These are phyloP conservation scores for Ceratocystis cacaofunesta DNA, from an alignment of 2,329 filamentous ascomycete genomes.

Conservation along the genomic window DNA sequence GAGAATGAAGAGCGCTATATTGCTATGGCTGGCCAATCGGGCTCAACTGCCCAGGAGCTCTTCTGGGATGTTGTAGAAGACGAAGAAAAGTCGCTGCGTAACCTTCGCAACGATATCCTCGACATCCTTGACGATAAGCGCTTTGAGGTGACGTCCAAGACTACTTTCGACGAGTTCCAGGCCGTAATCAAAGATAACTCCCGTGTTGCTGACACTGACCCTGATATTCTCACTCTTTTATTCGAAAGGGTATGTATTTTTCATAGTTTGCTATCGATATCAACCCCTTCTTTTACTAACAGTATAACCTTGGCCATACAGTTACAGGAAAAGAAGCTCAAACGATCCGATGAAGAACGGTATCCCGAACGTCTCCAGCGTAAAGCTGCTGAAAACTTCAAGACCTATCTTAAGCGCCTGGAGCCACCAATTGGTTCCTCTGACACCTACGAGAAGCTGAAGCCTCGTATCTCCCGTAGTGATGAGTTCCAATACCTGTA, in stretches of 20 bases:
- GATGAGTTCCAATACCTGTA: constrained; percentile 74
- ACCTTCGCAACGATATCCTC: constrained; percentile 65
- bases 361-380: constrained; percentile 75
- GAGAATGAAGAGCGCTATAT: constrained; percentile 70
- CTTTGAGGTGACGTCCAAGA: constrained; percentile 77
- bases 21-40: constrained; percentile 67
- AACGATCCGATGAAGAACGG: constrained; percentile 71
- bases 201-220: constrained; percentile 75
- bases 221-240: constrained; percentile 62
- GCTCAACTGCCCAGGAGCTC: constrained; percentile 75
- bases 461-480: constrained; percentile 60
- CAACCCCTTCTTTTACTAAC: neutral
- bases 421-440: constrained; percentile 64
- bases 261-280: neutral
- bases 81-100: constrained; percentile 74
- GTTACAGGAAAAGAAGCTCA: constrained; percentile 74
- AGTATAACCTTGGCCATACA: constrained; percentile 22
- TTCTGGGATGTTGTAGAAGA: constrained; percentile 96
- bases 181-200: constrained; percentile 69
- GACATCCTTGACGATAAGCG: constrained; percentile 85
- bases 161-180: constrained; percentile 77
- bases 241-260: constrained; percentile 55
- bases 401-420: constrained; percentile 74
- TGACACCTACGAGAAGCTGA: constrained; percentile 83
- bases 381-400: constrained; percentile 67